Evolutionary conservation across 768 basidiomycete genomes (phyloP), one percentile per base, ranked within the genome.

Genomic region (Lactarius hatsudake): DNA sequence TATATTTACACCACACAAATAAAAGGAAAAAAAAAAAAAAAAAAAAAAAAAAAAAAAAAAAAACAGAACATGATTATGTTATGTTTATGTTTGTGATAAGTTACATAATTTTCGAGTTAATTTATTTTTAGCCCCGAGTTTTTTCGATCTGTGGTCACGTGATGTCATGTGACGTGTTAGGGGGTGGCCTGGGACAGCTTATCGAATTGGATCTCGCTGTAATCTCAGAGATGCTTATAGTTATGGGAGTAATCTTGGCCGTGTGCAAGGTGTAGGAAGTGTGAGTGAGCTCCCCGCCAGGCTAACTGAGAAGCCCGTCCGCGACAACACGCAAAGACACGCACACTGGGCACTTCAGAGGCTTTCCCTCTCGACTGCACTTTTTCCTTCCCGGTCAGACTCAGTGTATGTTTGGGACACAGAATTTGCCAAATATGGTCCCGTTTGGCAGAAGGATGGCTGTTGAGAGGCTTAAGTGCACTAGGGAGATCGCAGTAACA

Each of bases 241-340:
- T 26, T 84, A 90, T 66, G 91, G 92, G 4, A 85, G 86, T 66
- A 70, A 75, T 2, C 79, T 93, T 1, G 92, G 93, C 2, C 87
- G 79, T 4, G 85, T 93, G 12, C 90, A 92, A 74, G 92, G 93
- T 38, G 87, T 94, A 5, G 94, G 94, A 12, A 96, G 91, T 74
- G 80, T 91, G 73, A 94, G 93, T 74, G 94, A 96, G 78, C 83
- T 96, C 28, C 26, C 96, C 26, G 91, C 91, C 0, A 86, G 95
- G 13, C 81, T 96, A 54, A 91, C 88, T 0, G 80, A 81, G 17
- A 76, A 74, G 18, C 83, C 86, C 2, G 88, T 92, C 32, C 74
- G 74, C 45, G 91, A 93, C 75, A 73, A 81, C 69, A 93, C 91
- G 0, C 88, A 89, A 71, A 91, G 89, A 2, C 94, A 94, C 76